Evolutionary conservation across 306 rosid genomes (phyloP).

Genomic region (Cicer chorassanicum): DNA sequence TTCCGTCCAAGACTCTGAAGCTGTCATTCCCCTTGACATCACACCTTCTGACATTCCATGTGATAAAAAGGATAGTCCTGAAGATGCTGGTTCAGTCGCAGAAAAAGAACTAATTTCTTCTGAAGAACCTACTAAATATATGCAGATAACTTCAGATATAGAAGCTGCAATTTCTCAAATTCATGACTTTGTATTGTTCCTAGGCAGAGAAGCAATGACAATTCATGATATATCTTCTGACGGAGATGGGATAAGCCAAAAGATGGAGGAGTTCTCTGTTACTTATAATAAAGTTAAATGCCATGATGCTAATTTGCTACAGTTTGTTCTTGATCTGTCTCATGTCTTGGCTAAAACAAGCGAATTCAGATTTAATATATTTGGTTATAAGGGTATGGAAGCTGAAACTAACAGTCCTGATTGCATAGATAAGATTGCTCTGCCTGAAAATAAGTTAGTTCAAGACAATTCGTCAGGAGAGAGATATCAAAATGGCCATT

Average conservation of each 20-base stretch:
- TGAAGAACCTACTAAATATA: conserved; percentile 47
- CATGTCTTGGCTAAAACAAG: conserved; percentile 73
- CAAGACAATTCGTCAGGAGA: conserved; percentile 61
- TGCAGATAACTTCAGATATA: conserved; percentile 62
- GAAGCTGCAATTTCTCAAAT: conserved; percentile 80
- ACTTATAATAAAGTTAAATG: conserved; percentile 58
- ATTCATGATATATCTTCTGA: conserved; percentile 67
- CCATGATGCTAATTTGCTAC: conserved; percentile 64
- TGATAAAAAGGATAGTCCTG: conserved; percentile 61
- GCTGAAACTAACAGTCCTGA: conserved; percentile 85
- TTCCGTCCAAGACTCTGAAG: conserved; percentile 57
- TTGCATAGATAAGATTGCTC: conserved; percentile 95
- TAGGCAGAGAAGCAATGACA: conserved; percentile 75
- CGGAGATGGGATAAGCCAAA: conserved; percentile 64
- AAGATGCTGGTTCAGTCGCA: conserved; percentile 57
- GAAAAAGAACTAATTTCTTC: conserved; percentile 61
- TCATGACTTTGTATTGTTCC: conserved; percentile 70
- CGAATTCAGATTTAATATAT: conserved; percentile 78
- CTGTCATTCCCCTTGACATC: conserved; percentile 52
- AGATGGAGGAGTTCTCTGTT: conserved; percentile 72
- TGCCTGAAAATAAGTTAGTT: conserved; percentile 81
- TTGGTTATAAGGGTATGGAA: conserved; percentile 75
- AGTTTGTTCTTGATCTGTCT: conserved; percentile 80
- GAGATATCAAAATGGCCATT: conserved; percentile 70
- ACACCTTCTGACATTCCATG: conserved; percentile 55